Percentiles rank a stretch among this genome's conserved stretches.
Evolutionary conservation across 1,139 yeast species (phyloP).

Genomic region (Yamadazyma sp.): DNA sequence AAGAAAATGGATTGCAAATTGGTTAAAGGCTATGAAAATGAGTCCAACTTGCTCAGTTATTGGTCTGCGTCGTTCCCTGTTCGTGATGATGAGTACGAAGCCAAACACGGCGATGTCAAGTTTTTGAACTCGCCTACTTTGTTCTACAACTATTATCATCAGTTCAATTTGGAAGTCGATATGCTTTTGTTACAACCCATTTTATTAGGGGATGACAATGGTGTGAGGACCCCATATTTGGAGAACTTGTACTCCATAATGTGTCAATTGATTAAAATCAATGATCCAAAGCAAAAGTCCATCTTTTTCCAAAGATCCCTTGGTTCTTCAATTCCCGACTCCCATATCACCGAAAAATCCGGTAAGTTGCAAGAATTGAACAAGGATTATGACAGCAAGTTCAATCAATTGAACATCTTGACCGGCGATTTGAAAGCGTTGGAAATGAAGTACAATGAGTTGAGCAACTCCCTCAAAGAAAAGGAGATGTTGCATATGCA

Average conservation of each 20-base stretch:
- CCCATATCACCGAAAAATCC: constrained; percentile 4
- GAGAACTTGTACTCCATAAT: constrained; percentile 82
- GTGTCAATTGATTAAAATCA: constrained; percentile 63
- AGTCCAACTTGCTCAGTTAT: constrained; percentile 53
- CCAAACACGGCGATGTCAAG: constrained; percentile 13
- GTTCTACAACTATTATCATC: constrained; percentile 61
- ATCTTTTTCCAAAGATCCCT: constrained; percentile 32
- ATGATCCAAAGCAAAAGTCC: constrained; percentile 27
- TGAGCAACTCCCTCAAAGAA: constrained; percentile 23
- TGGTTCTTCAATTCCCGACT: constrained; percentile 3
- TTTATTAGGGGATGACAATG: constrained; percentile 79
- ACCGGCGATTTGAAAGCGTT: constrained; percentile 23
- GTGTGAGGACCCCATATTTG: constrained; percentile 83
- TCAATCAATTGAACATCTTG: constrained; percentile 18
- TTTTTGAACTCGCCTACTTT: constrained; percentile 50
- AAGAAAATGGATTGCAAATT: constrained; percentile 77
- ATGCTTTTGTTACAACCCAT: constrained; percentile 81
- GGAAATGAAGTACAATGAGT: constrained; percentile 19
- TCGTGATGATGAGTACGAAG: constrained; percentile 10
- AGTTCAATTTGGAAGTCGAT: constrained; percentile 62
- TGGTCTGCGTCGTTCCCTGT: constrained; percentile 51
- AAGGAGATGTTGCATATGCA: constrained; percentile 21
- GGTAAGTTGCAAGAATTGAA: constrained; percentile 9
- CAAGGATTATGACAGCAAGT: constrained; percentile 12
- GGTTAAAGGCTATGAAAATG: constrained; percentile 65